phyloP scores from a whole-genome alignment of 2,329 filamentous ascomycete species.

The Nannizzia gypsea region DNA sequence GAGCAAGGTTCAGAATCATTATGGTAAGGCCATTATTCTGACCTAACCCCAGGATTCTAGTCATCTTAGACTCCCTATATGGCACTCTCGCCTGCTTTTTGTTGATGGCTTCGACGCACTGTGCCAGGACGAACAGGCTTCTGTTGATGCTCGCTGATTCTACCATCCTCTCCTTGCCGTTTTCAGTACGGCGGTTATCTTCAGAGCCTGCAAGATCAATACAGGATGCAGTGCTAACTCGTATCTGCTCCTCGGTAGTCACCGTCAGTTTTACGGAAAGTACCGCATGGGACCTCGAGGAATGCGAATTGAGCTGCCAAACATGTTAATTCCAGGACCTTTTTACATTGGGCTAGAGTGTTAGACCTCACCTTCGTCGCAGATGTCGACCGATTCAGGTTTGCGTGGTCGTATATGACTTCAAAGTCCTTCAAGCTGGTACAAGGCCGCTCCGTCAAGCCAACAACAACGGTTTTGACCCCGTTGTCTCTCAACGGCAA shows the following conservation, averaged over 20 bases:
- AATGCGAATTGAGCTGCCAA: constrained; percentile 66
- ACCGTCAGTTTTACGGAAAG: constrained; percentile 81
- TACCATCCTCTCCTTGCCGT: constrained; percentile 81
- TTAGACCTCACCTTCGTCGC: constrained; percentile 55
- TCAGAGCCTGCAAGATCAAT: constrained; percentile 94
- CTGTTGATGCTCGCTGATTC: constrained; percentile 98
- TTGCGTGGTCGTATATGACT: constrained; percentile 77
- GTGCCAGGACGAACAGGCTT: constrained; percentile 83
- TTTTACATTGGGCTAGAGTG: neutral
- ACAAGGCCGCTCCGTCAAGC: constrained; percentile 71
- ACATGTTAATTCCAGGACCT: constrained; percentile 10
- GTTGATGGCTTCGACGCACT: constrained; percentile 91
- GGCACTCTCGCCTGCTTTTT: constrained; percentile 65
- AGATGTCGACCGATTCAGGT: constrained; percentile 78
- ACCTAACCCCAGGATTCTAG: constrained; percentile 76
- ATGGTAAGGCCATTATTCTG: constrained; percentile 92
- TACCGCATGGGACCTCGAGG: constrained; percentile 79
- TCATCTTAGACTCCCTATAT: constrained; percentile 95
- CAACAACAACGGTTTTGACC: constrained; percentile 77
- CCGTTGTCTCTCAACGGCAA: constrained; percentile 74
- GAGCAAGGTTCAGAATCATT: constrained; percentile 92
- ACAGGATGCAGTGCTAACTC: constrained; percentile 74
- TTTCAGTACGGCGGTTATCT: constrained; percentile 88
- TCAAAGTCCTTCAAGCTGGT: constrained; percentile 83
- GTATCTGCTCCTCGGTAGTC: constrained; percentile 53